Percentiles rank a stretch among this genome's conserved stretches.
Evolutionary conservation across 1,284 basidiomycete species (phyloP).

Genomic region (Coniferiporia weirii): DNA sequence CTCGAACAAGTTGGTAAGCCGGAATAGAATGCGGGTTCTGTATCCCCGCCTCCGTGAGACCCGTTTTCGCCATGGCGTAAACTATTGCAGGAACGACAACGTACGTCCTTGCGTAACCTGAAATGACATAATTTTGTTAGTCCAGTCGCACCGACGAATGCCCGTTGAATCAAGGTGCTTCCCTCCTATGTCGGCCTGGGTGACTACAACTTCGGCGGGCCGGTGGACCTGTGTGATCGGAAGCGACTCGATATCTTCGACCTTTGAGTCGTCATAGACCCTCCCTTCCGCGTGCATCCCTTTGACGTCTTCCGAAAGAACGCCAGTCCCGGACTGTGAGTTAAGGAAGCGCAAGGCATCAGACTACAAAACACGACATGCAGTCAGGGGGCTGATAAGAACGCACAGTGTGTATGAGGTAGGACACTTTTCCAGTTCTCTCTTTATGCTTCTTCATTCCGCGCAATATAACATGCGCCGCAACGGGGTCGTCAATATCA

Average conservation of each 20-base stretch:
- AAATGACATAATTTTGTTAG: background rate
- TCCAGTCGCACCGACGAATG: background rate
- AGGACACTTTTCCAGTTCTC: constrained; percentile 35
- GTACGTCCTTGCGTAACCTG: constrained; percentile 41
- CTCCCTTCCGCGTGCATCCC: constrained; percentile 29
- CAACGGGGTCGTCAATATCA: constrained; percentile 35
- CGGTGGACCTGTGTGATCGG: constrained; percentile 32
- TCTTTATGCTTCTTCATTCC: constrained; percentile 41
- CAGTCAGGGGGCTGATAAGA: background rate
- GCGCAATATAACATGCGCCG: constrained; percentile 37
- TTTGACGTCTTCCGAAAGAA: constrained; percentile 31
- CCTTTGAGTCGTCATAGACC: constrained; percentile 35
- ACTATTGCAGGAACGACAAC: constrained; percentile 42
- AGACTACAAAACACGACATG: background rate
- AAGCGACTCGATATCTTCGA: constrained; percentile 34
- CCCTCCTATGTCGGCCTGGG: constrained; percentile 34
- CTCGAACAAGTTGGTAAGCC: constrained; percentile 34
- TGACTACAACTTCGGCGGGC: constrained; percentile 33
- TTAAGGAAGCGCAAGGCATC: background rate
- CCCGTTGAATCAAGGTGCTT: constrained; percentile 5
- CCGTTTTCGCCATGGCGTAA: constrained; percentile 37
- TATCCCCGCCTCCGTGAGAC: constrained; percentile 37
- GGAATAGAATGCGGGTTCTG: constrained; percentile 38
- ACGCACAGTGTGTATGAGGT: constrained; percentile 49
- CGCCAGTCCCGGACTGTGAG: constrained; percentile 34